Base-by-base conservation (phyloP, 106 monocot species). In the Triglochin maritima region DNA sequence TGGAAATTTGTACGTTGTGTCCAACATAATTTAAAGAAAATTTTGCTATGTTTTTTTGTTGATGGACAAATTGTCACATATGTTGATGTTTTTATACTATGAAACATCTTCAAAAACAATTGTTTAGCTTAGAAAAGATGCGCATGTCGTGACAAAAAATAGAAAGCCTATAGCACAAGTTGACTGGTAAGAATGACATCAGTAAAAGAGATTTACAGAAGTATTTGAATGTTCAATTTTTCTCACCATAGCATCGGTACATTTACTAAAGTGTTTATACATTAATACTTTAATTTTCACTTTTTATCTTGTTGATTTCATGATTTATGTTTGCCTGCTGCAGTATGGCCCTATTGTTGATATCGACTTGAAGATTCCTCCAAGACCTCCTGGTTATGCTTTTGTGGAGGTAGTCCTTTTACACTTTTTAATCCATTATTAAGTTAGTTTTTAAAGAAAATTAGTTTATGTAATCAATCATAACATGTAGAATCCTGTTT, bases 361-460 rank as follows among this genome's bases (percentile, higher is more conserved):
- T 50, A 87, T 94, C 80, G 89, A 94, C 73, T 63, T 94, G 79
- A 89, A 89, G 84, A 77, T 94, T 69, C 94, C 94, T 76, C 94
- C 94, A 52, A 89, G 89, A 64, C 94, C 94, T 69, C 94, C 94
- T 14, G 94, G 89, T 72, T 94, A 94, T 87, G 94, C 94, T 65
- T 94, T 89, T 66, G 72, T 94, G 75, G 89, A 94, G 89, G 94
- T 94, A 85, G 63, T 47, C 47, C 5, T 16, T 45, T 44, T 48
- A 4, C 5, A 15, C 4, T 54, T 17, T 62, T 16, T 7, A 49
- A 2, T 44, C 50, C 10, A 9, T n/a, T 17, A 62, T 52, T 8
- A 16, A 29, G 46, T 59, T 17, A 17, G 3, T 49, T 50, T 16
- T 57, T 29, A 29, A 29, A 29, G 29, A 29, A 29, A 29, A 29